phyloP scores from a whole-genome alignment of 1,284 basidiomycete species.

The Cystobasidium sp. region DNA sequence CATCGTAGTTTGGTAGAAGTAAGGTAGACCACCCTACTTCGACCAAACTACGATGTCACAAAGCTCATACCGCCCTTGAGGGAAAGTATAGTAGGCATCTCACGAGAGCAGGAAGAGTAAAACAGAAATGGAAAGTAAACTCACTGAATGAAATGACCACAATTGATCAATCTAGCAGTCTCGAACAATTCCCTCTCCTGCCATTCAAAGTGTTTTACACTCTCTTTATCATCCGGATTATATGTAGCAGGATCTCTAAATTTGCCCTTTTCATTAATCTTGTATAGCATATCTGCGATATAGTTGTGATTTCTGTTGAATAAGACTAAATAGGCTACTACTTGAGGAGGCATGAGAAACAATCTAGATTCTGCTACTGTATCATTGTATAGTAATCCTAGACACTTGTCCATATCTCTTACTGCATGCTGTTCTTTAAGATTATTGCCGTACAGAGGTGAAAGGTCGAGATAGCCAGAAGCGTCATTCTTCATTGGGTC shows the following conservation, averaged over 20 bases:
- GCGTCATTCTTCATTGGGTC: slow-evolving; percentile 65
- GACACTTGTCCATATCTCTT: slow-evolving; percentile 63
- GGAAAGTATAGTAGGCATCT: no score
- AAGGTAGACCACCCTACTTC: no score
- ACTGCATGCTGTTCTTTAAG: slow-evolving; percentile 63
- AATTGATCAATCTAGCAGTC: slow-evolving; percentile 73
- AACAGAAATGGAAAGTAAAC: neutral
- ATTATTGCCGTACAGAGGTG: slow-evolving; percentile 72
- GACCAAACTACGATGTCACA: no score
- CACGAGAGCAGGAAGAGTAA: no score
- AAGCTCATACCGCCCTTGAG: no score
- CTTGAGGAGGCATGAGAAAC: slow-evolving; percentile 74
- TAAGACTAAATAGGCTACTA: slow-evolving; percentile 70
- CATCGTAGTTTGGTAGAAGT: no score
- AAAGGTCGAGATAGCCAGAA: slow-evolving; percentile 77
- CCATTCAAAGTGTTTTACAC: slow-evolving; percentile 33
- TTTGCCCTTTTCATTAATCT: slow-evolving; percentile 67
- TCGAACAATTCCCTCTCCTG: slow-evolving; percentile 71
- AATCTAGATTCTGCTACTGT: slow-evolving; percentile 70
- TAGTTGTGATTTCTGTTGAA: slow-evolving; percentile 71
- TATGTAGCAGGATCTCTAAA: slow-evolving; percentile 57
- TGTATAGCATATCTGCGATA: slow-evolving; percentile 69
- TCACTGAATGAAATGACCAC: slow-evolving; percentile 67
- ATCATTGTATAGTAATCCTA: slow-evolving; percentile 70
- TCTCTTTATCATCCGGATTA: slow-evolving; percentile 58